Percentiles rank a stretch among this genome's conserved stretches.
Conservation (phyloP, 768 basidiomycete genomes). For the Leccinum arenicola region DNA sequence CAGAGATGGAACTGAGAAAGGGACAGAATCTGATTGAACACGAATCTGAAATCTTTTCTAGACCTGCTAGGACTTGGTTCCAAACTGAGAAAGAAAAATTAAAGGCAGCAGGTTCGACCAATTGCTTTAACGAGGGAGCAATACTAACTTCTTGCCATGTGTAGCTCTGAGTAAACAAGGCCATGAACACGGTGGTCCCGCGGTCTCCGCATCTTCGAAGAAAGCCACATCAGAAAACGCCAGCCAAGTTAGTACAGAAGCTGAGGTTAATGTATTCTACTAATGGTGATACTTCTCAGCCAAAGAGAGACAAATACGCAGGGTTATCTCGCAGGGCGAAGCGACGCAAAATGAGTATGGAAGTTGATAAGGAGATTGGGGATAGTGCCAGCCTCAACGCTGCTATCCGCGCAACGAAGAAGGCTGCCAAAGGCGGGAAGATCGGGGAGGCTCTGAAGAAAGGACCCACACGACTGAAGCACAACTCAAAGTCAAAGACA, state of each 20-base stretch:
- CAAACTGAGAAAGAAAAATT: constrained; percentile 83
- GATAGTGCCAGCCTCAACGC: constrained; percentile 57
- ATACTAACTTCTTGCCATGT: constrained; percentile 6
- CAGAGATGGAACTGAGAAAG: constrained; percentile 95
- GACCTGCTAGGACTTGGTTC: constrained; percentile 99
- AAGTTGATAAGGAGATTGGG: constrained; percentile 67
- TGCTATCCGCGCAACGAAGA: constrained; percentile 87
- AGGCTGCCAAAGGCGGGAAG: constrained; percentile 66
- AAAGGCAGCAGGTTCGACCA: constrained; percentile 64
- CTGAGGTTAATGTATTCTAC: neutral
- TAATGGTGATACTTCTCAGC: constrained; percentile 39
- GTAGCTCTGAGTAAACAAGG: constrained; percentile 74
- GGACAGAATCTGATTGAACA: constrained; percentile 96
- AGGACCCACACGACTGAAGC: constrained; percentile 32
- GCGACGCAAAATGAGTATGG: constrained; percentile 81
- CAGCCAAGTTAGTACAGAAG: constrained; percentile 38
- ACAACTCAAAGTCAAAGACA: constrained; percentile 31
- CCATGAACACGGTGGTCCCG: constrained; percentile 56
- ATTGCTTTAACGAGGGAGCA: neutral
- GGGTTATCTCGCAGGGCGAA: constrained; percentile 88
- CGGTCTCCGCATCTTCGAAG: constrained; percentile 38
- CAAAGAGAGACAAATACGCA: constrained; percentile 72
- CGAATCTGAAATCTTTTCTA: constrained; percentile 84
- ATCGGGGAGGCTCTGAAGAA: constrained; percentile 57
- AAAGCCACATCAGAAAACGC: constrained; percentile 29